phyloP scores from a whole-genome alignment of 108 stramenopile species.

The Nannochloropsis oceanica region DNA sequence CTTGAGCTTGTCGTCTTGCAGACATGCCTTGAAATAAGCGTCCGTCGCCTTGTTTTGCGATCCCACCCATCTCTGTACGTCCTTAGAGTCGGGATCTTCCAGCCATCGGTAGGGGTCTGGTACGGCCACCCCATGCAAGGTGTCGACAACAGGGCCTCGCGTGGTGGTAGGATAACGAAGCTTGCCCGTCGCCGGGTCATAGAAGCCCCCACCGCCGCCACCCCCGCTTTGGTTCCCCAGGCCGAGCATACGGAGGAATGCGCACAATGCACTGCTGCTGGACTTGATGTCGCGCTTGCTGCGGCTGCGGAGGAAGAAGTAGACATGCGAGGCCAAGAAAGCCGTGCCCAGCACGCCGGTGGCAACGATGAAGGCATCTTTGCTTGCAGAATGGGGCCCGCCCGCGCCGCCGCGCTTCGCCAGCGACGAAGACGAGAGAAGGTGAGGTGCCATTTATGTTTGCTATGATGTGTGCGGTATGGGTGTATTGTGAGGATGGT shows the following conservation, averaged over 20 bases:
- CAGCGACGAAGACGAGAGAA: not conserved
- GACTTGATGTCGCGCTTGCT: not conserved
- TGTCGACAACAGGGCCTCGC: not conserved
- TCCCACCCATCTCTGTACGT: conserved; percentile 15
- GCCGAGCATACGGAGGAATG: not conserved
- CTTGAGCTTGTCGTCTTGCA: not conserved
- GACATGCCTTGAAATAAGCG: not conserved
- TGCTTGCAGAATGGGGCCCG: not conserved
- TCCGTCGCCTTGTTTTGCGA: conserved; percentile 9
- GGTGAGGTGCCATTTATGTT: not conserved
- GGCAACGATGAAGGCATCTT: not conserved
- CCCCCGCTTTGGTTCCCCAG: not conserved
- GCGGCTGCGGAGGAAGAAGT: not conserved
- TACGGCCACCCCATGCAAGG: conserved; percentile 4
- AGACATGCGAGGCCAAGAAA: not conserved
- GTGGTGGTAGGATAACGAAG: not conserved
- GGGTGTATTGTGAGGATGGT: no score
- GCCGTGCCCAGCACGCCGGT: not conserved
- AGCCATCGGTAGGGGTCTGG: conserved; percentile 24
- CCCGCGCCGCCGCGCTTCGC: not conserved
- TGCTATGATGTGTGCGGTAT: no score
- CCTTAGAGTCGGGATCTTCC: conserved; percentile 21
- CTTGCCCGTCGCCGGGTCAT: not conserved
- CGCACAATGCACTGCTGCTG: not conserved
- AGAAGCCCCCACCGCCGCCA: not conserved